Evolutionary conservation across 2,329 filamentous ascomycete species (phyloP).

Genomic region (Sporothrix mexicana): DNA sequence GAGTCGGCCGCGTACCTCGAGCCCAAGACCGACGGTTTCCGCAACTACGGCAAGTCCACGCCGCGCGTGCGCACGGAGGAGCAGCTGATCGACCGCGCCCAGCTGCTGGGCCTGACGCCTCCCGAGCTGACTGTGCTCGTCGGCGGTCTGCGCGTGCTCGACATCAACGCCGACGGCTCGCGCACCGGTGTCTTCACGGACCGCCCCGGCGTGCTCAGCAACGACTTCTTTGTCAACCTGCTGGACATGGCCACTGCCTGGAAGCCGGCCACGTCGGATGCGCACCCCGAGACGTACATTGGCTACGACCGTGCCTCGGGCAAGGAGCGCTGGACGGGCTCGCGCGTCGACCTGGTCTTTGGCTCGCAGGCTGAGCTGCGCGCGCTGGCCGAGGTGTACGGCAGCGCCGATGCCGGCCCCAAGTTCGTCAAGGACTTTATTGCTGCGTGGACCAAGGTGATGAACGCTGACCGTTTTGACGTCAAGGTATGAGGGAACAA

Average conservation of each 20-base stretch:
- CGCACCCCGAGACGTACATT: slow-evolving; percentile 61
- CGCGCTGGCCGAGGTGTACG: slow-evolving; percentile 73
- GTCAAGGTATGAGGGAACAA: slow-evolving; percentile 40
- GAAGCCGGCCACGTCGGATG: slow-evolving; percentile 54
- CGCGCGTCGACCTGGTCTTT: slow-evolving; percentile 72
- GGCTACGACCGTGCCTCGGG: slow-evolving; percentile 70
- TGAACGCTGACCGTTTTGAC: slow-evolving; percentile 75
- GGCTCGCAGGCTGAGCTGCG: slow-evolving; percentile 77
- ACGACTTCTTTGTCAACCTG: slow-evolving; percentile 83
- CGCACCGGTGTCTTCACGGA: slow-evolving; percentile 70
- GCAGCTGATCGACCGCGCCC: slow-evolving; percentile 72
- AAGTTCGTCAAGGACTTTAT: slow-evolving; percentile 77
- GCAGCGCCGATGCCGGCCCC: slow-evolving; percentile 60
- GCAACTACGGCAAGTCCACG: slow-evolving; percentile 73
- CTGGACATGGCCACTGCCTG: slow-evolving; percentile 70
- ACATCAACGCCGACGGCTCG: slow-evolving; percentile 74
- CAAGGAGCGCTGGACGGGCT: slow-evolving; percentile 70
- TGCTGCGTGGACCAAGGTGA: slow-evolving; percentile 74
- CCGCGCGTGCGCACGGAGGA: slow-evolving; percentile 69
- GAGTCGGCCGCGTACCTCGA: slow-evolving; percentile 69
- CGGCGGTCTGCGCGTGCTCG: slow-evolving; percentile 73
- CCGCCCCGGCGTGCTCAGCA: slow-evolving; percentile 71
- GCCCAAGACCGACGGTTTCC: slow-evolving; percentile 76
- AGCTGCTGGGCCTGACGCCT: slow-evolving; percentile 71
- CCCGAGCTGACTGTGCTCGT: slow-evolving; percentile 74